Evolutionary conservation across 768 basidiomycete genomes (phyloP), one percentile per base, ranked within the genome.

Genomic region (Phylloporus arenicola): DNA sequence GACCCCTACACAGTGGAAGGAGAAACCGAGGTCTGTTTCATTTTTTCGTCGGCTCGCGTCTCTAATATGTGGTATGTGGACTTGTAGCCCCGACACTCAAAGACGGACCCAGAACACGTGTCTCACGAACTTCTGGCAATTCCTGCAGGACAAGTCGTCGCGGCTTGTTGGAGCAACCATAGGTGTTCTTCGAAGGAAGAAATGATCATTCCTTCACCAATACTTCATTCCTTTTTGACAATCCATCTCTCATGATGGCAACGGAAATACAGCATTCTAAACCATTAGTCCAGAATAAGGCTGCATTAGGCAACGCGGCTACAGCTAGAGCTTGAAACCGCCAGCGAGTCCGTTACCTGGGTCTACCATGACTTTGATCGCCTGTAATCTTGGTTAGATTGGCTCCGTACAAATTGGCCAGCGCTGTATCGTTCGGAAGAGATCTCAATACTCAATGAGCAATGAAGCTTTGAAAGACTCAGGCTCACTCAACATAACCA

Each of bases 381-480:
- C 9, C 31, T 24, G 48, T 44, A 83, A 57, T 39, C 41, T 58
- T 4, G 61, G 22, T 24, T 20, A 47, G 3, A 43, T 81, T 77
- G 1, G 55, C 57, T 0, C 79, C 81, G 51, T 78, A 84, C 29
- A 84, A 61, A 4, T 59, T 37, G 25, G 67, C 57, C 29, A 81
- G 34, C 0, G 78, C 73, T 12, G 80, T 82, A 50, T 73, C n/a
- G n/a, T n/a, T n/a, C n/a, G n/a, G n/a, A n/a, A n/a, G n/a, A n/a
- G n/a, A n/a, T n/a, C n/a, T n/a, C n/a, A n/a, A n/a, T n/a, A n/a
- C n/a, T n/a, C n/a, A n/a, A n/a, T n/a, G n/a, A n/a, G n/a, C n/a
- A n/a, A n/a, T n/a, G n/a, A n/a, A n/a, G n/a, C n/a, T n/a, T n/a
- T n/a, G n/a, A n/a, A n/a, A n/a, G n/a, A n/a, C n/a, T n/a, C n/a